A percentile compares a stretch with the other conserved stretches of the same genome.
phyloP scores from a whole-genome alignment of 2,329 filamentous ascomycete genomes.

The Colletotrichum spinosum region DNA sequence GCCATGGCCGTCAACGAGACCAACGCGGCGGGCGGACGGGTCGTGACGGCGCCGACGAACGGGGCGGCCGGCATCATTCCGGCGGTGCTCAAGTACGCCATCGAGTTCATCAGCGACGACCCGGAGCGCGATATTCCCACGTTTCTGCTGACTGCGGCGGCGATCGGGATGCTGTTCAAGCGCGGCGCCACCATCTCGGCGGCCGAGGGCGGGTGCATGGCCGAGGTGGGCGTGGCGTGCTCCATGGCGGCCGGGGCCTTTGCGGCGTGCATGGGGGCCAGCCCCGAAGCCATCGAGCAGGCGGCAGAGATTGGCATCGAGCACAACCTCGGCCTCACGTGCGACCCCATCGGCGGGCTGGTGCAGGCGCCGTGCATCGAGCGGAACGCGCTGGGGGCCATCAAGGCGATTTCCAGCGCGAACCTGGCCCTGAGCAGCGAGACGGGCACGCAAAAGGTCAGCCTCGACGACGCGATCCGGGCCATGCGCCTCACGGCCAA shows the following conservation, averaged over 20 bases:
- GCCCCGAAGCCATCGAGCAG: conserved; percentile 61
- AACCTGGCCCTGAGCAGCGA: conserved; percentile 59
- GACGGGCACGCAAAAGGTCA: conserved; percentile 59
- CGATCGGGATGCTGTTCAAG: conserved; percentile 66
- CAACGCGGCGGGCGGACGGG: conserved; percentile 62
- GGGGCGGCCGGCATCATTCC: conserved; percentile 64
- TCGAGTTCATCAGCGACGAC: conserved; percentile 63
- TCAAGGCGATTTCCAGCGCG: conserved; percentile 63
- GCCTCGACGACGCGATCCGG: conserved; percentile 62
- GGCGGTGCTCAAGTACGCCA: conserved; percentile 61
- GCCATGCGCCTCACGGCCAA: conserved; percentile 63
- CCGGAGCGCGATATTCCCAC: conserved; percentile 61
- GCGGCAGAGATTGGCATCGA: conserved; percentile 65
- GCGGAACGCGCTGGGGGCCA: conserved; percentile 61
- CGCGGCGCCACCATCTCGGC: conserved; percentile 64
- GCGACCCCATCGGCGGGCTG: conserved; percentile 62
- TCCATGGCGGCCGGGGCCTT: conserved; percentile 64
- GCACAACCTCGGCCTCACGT: conserved; percentile 63
- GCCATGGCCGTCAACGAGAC: conserved; percentile 65
- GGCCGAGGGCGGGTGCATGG: conserved; percentile 64
- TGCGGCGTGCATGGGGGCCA: conserved; percentile 63
- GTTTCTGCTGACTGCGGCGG: conserved; percentile 61
- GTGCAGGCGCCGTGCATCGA: conserved; percentile 65
- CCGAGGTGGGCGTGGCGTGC: conserved; percentile 64
- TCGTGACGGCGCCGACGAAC: conserved; percentile 64